Conservation (phyloP, 176 grass and related monocot genomes). For the Thalia dealbata region DNA sequence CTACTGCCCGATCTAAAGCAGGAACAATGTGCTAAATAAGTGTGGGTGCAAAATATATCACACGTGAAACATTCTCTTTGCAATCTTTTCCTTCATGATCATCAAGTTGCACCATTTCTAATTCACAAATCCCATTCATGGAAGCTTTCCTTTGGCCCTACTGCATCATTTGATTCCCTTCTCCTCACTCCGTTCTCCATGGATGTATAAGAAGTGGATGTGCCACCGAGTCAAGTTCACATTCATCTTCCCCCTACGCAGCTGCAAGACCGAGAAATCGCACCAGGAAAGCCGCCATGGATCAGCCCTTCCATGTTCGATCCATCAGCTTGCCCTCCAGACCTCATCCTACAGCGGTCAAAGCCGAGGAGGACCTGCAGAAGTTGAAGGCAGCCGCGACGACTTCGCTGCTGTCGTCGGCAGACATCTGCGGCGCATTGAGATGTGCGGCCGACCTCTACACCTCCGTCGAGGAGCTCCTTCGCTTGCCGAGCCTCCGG, state of each 20-base stretch:
- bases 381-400: background rate
- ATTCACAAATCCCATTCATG: background rate
- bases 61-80: slow-evolving; percentile 1
- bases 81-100: background rate
- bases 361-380: slow-evolving; percentile 3
- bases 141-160: background rate
- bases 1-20: background rate
- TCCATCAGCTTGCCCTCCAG: slow-evolving; percentile 16
- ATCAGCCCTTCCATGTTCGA: slow-evolving; percentile 9
- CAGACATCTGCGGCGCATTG: background rate
- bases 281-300: background rate
- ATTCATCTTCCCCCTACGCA: background rate
- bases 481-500: slow-evolving; percentile 1
- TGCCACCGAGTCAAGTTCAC: background rate
- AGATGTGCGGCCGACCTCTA: background rate
- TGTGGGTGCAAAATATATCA: background rate
- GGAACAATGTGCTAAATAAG: background rate
- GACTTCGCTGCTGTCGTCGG: background rate
- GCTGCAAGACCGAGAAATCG: background rate
- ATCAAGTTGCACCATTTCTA: background rate
- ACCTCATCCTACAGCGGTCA: slow-evolving; percentile 3
- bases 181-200: background rate
- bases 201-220: slow-evolving; percentile 4
- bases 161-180: too few relatives aligned
- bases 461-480: slow-evolving; percentile 7